Evolutionary conservation across 2,329 filamentous ascomycete species (phyloP).

Genomic region (Emydomyces testavorans): DNA sequence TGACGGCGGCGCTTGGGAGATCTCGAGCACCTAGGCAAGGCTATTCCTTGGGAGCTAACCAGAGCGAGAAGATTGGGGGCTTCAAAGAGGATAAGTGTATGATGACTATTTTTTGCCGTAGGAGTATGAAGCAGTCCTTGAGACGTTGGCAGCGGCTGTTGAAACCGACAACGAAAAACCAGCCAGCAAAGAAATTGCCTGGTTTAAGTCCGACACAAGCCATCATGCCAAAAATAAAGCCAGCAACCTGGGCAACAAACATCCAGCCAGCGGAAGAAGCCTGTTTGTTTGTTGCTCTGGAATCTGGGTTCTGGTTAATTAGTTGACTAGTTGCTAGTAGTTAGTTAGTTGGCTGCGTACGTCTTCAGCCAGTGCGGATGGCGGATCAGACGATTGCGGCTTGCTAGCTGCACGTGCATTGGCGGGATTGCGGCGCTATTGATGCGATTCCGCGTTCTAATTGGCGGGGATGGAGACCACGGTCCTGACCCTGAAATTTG

Average conservation of each 20-base stretch:
- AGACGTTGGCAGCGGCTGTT: conserved; percentile 7
- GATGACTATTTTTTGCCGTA: too few relatives aligned
- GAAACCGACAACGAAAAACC: not conserved
- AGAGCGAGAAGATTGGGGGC: too few relatives aligned
- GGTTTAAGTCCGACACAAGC: not conserved
- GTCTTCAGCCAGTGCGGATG: too few relatives aligned
- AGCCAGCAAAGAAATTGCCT: not conserved
- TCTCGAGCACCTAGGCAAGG: not conserved
- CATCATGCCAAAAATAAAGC: conserved; percentile 7
- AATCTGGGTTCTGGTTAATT: too few relatives aligned
- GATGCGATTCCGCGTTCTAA: too few relatives aligned
- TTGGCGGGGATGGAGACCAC: too few relatives aligned
- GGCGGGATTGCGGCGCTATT: not conserved
- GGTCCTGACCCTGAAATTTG: too few relatives aligned
- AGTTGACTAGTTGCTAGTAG: too few relatives aligned
- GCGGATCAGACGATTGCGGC: not conserved
- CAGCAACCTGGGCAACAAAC: not conserved
- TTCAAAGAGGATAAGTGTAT: too few relatives aligned
- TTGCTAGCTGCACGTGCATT: not conserved
- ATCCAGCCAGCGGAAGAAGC: not conserved
- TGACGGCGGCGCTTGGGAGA: not conserved
- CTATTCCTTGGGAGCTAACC: too few relatives aligned
- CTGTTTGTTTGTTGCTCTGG: not conserved
- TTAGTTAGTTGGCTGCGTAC: too few relatives aligned
- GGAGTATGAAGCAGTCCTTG: conserved; percentile 6